Evolutionary conservation across 208 protist species (phyloP).

Genomic region (Blechomonas ayalai): DNA sequence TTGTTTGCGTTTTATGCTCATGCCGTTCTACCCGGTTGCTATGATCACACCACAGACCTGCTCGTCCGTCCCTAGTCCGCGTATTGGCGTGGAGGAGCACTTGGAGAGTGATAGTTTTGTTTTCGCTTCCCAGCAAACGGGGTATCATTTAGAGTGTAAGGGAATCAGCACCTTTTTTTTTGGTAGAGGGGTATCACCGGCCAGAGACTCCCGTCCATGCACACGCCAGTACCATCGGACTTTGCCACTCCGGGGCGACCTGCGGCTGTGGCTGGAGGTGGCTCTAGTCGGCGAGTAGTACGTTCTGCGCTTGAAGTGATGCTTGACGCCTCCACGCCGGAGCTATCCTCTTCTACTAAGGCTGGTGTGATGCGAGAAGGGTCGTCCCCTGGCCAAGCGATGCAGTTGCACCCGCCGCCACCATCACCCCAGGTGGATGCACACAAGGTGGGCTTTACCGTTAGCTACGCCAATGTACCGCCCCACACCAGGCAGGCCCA

Average conservation of each 20-base stretch:
- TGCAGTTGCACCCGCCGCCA: neutral
- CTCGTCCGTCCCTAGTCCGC: too few relatives aligned
- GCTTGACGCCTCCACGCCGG: conserved; percentile 47
- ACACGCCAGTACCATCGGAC: too few relatives aligned
- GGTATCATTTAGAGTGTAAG: neutral
- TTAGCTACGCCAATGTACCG: conserved; percentile 34
- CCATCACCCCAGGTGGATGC: too few relatives aligned
- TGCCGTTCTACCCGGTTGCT: conserved; percentile 5
- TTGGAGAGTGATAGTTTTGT: too few relatives aligned
- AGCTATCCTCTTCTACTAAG: conserved; percentile 9
- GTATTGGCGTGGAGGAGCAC: too few relatives aligned
- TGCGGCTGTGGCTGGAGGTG: conserved; percentile 1
- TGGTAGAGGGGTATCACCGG: neutral
- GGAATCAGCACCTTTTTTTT: neutral
- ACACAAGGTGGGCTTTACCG: conserved; percentile 27
- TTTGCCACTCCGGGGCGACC: neutral
- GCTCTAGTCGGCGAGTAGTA: conserved; percentile 41
- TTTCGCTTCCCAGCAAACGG: neutral
- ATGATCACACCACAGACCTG: neutral
- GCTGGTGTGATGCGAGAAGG: neutral
- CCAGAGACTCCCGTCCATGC: neutral
- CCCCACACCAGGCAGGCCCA: too few relatives aligned
- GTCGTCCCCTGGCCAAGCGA: neutral
- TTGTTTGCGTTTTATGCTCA: conserved; percentile 5
- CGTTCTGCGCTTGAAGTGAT: conserved; percentile 67